Percentiles rank a stretch among this genome's conserved stretches.
phyloP scores from a whole-genome alignment of 768 basidiomycete species.

The Pisolithus orientalis region DNA sequence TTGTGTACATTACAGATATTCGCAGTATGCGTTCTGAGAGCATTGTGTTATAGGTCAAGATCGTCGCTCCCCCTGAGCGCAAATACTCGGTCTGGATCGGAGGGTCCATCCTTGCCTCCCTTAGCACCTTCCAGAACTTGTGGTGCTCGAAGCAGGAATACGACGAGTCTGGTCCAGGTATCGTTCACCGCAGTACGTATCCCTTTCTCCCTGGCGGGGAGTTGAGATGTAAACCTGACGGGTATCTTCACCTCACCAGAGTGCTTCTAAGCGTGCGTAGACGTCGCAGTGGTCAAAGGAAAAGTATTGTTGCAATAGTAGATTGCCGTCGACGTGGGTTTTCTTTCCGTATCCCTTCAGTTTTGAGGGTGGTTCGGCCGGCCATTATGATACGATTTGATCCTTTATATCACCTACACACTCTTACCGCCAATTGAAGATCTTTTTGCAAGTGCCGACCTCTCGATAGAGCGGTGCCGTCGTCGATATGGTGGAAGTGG shows the following conservation, averaged over 20 bases:
- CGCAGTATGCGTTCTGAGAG: background rate
- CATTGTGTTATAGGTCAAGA: slow-evolving; percentile 57
- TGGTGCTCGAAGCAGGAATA: slow-evolving; percentile 95
- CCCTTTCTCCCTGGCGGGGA: background rate
- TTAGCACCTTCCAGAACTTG: slow-evolving; percentile 94
- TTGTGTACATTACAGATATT: slow-evolving; percentile 8
- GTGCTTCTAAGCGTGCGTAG: slow-evolving; percentile 18
- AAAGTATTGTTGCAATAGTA: slow-evolving; percentile 19
- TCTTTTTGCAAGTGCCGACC: background rate
- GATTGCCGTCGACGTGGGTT: slow-evolving; percentile 17
- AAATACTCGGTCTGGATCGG: slow-evolving; percentile 97
- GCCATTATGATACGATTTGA: background rate
- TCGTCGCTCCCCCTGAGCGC: slow-evolving; percentile 87
- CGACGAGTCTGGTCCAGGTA: slow-evolving; percentile 76
- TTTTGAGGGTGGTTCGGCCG: background rate
- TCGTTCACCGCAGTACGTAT: slow-evolving; percentile 69
- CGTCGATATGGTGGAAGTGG: background rate
- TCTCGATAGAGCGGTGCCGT: background rate
- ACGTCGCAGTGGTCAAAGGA: slow-evolving; percentile 14
- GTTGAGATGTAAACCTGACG: background rate
- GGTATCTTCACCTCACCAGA: slow-evolving; percentile 8
- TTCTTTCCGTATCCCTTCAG: background rate
- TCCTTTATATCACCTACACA: background rate
- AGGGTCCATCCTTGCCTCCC: slow-evolving; percentile 79
- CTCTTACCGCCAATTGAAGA: background rate